These are phyloP conservation scores for Penicillium cinerascens DNA, from an alignment of 495 filamentous ascomycete genomes.

Conservation along the genomic window DNA sequence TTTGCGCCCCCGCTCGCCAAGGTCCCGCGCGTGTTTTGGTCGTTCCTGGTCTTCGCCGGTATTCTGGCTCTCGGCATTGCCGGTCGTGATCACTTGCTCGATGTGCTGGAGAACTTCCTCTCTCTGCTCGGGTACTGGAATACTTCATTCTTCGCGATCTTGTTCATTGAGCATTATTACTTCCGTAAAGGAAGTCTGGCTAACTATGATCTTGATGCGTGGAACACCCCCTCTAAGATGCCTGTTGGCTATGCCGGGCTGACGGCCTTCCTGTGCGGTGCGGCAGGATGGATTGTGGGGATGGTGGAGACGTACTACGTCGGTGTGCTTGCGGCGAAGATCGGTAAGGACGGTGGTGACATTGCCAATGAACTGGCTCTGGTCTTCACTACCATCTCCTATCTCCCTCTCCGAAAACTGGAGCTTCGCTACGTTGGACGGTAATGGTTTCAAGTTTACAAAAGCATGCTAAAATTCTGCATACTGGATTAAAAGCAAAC, in stretches of 20 bases:
- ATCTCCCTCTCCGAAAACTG: slow-evolving; percentile 19
- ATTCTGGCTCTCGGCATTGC: slow-evolving; percentile 40
- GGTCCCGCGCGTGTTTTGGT: slow-evolving; percentile 43
- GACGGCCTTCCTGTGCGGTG: slow-evolving; percentile 31
- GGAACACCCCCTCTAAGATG: slow-evolving; percentile 30
- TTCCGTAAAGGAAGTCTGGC: slow-evolving; percentile 52
- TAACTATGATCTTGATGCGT: slow-evolving; percentile 38
- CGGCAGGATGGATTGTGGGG: slow-evolving; percentile 34
- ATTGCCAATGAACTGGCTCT: slow-evolving; percentile 29
- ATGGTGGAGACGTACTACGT: slow-evolving; percentile 41
- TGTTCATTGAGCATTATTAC: slow-evolving; percentile 57
- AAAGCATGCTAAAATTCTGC: not conserved
- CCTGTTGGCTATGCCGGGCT: slow-evolving; percentile 29
- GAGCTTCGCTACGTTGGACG: slow-evolving; percentile 31
- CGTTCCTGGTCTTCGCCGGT: slow-evolving; percentile 35
- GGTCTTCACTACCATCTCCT: slow-evolving; percentile 23
- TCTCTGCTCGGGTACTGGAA: slow-evolving; percentile 59
- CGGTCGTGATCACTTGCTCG: slow-evolving; percentile 35
- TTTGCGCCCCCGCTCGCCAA: slow-evolving; percentile 37
- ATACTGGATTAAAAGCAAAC: not conserved
- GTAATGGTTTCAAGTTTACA: slow-evolving; percentile 3
- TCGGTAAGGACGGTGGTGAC: slow-evolving; percentile 25
- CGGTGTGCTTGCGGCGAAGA: slow-evolving; percentile 21
- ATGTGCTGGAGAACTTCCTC: slow-evolving; percentile 52
- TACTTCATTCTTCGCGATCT: slow-evolving; percentile 54